Evolutionary conservation across 1,284 basidiomycete genomes (phyloP).

Genomic region (Boletus smithii): DNA sequence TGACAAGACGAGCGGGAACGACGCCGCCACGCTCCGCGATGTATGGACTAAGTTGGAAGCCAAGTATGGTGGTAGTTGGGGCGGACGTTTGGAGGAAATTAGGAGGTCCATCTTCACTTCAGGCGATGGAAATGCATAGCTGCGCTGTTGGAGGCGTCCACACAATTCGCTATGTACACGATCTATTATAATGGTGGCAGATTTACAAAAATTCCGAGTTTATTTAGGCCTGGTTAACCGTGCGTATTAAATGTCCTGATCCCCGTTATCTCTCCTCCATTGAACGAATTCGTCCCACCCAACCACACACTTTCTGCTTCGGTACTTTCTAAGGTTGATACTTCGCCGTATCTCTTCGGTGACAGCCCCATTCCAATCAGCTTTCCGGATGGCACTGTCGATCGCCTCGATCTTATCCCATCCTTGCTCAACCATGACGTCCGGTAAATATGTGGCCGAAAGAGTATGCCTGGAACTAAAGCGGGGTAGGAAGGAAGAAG

Average conservation of each 20-base stretch:
- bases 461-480: constrained; percentile 58
- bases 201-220: constrained; percentile 7
- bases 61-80: constrained; percentile 48
- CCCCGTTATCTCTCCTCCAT: constrained; percentile 61
- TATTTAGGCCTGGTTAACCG: neutral
- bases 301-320: constrained; percentile 72
- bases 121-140: constrained; percentile 5
- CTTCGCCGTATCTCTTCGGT: constrained; percentile 79
- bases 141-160: neutral
- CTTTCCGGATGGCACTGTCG: constrained; percentile 89
- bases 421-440: constrained; percentile 89
- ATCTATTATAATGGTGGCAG: constrained; percentile 4
- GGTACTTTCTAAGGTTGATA: constrained; percentile 81
- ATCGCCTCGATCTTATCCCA: constrained; percentile 90
- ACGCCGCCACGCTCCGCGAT: constrained; percentile 45
- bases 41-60: constrained; percentile 55
- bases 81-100: constrained; percentile 48
- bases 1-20: constrained; percentile 50
- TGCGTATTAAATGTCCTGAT: constrained; percentile 26
- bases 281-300: constrained; percentile 75
- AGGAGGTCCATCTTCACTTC: constrained; percentile 34
- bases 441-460: constrained; percentile 92
- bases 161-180: constrained; percentile 3
- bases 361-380: constrained; percentile 82
- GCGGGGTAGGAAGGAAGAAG: constrained; percentile 55